Evolutionary conservation across 176 grass and related monocot genomes (phyloP).

Genomic region (Cocos nucifera): DNA sequence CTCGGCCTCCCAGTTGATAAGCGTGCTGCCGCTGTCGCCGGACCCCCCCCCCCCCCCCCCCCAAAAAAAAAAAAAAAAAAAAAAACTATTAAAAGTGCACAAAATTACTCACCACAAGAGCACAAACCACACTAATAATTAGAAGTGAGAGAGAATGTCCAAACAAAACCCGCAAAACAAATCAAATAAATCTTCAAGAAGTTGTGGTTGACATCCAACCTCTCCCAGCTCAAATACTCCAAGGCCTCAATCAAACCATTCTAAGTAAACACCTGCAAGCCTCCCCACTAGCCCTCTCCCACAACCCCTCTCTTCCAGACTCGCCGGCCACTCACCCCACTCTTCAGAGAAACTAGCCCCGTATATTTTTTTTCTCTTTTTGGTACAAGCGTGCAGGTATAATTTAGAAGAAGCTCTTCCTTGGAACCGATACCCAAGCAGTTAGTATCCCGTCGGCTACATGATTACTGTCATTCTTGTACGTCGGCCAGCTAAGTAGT

Average conservation of each 20-base stretch:
- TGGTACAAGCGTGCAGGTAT: no score
- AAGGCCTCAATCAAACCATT: slow-evolving; percentile 35
- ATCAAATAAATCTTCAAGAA: slow-evolving; percentile 45
- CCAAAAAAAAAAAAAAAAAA: no score
- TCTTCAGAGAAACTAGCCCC: no score
- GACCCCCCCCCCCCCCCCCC: no score
- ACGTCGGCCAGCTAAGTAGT: no score
- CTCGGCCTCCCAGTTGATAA: not conserved
- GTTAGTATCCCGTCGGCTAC: no score
- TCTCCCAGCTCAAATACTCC: slow-evolving; percentile 44
- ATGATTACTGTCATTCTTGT: no score
- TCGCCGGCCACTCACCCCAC: not conserved
- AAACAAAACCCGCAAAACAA: slow-evolving; percentile 7
- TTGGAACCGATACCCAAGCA: not conserved
- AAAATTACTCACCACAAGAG: slow-evolving; percentile 61
- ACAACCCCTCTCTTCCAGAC: not conserved
- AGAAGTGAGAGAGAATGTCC: no score
- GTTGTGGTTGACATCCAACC: slow-evolving; percentile 72
- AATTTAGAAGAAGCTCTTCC: slow-evolving; percentile 12
- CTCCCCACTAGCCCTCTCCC: slow-evolving; percentile 10
- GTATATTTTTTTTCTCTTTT: no score
- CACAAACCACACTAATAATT: slow-evolving; percentile 35
- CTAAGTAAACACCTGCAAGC: not conserved
- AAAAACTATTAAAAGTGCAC: no score
- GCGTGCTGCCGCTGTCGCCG: slow-evolving; percentile 38